These are phyloP conservation scores for Fusarium protoensiforme DNA, from an alignment of 2,329 filamentous ascomycete genomes.

Conservation along the genomic window DNA sequence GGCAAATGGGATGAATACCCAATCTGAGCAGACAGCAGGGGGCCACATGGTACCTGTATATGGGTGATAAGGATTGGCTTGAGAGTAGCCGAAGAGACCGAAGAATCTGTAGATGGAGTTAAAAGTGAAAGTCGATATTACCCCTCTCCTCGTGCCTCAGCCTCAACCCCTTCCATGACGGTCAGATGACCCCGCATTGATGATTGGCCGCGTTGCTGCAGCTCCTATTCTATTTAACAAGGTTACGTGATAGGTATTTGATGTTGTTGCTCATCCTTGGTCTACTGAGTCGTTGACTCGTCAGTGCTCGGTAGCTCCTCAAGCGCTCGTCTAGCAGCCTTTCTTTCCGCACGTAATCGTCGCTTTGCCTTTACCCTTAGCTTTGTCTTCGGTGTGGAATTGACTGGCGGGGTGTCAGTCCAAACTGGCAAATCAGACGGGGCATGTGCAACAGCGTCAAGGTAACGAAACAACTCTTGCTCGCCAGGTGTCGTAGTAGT, in stretches of 20 bases:
- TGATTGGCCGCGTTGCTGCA: too few species aligned
- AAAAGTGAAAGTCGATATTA: neutral
- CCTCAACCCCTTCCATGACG: neutral
- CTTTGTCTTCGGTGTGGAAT: neutral
- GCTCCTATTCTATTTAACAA: too few species aligned
- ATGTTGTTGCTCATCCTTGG: neutral
- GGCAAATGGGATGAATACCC: neutral
- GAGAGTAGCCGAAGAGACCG: neutral
- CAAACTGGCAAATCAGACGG: neutral
- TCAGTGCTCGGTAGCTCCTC: neutral
- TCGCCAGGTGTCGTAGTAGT: neutral
- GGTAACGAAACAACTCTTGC: neutral
- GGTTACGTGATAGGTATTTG: neutral
- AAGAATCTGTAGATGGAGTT: neutral
- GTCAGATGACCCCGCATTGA: neutral
- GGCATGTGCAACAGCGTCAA: constrained; percentile 5
- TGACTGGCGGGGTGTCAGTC: neutral
- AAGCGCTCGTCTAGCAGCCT: neutral
- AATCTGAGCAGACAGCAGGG: neutral
- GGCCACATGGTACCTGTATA: neutral
- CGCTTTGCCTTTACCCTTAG: neutral
- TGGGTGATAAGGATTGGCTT: neutral
- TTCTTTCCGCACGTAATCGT: neutral
- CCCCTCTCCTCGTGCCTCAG: neutral
- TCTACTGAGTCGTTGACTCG: neutral